phyloP scores from a whole-genome alignment of 2,329 filamentous ascomycete genomes.

The Stenocarpella maydis region DNA sequence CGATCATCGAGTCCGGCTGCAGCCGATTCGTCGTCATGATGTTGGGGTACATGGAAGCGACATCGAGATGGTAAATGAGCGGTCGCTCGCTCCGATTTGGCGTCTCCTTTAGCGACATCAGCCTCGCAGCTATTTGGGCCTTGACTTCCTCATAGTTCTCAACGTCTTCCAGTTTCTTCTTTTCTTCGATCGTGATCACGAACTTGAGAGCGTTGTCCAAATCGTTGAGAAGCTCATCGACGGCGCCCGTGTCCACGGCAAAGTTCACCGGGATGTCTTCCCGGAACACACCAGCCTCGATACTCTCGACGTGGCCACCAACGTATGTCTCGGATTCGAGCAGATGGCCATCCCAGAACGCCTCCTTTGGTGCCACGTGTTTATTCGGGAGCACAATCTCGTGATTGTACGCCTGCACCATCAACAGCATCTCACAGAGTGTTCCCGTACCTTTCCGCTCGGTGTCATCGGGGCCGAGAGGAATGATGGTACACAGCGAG shows the following conservation, averaged over 20 bases:
- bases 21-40: conserved; percentile 99
- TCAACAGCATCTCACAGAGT: conserved; percentile 98
- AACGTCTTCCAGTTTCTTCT: conserved; percentile 81
- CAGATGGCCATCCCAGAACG: conserved; percentile 96
- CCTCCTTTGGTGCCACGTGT: conserved; percentile 86
- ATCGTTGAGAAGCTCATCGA: conserved; percentile 88
- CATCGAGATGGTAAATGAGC: conserved; percentile 96
- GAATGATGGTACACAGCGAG: conserved; percentile 95
- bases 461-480: conserved; percentile 90
- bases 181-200: conserved; percentile 83
- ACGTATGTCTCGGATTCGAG: conserved; percentile 98
- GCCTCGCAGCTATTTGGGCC: conserved; percentile 76
- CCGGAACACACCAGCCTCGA: conserved; percentile 96
- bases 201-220: conserved; percentile 90
- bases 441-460: conserved; percentile 96
- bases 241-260: conserved; percentile 83
- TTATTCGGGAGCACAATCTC: conserved; percentile 96
- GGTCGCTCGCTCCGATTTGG: conserved; percentile 87
- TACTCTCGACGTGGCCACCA: conserved; percentile 98
- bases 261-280: conserved; percentile 97
- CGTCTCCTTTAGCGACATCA: conserved; percentile 78
- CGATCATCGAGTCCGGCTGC: conserved; percentile 98
- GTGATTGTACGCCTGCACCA: conserved; percentile 96
- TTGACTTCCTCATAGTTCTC: conserved; percentile 87
- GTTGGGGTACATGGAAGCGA: conserved; percentile 99